phyloP scores from a whole-genome alignment of 306 rosid species.

The Cicer bijugum region DNA sequence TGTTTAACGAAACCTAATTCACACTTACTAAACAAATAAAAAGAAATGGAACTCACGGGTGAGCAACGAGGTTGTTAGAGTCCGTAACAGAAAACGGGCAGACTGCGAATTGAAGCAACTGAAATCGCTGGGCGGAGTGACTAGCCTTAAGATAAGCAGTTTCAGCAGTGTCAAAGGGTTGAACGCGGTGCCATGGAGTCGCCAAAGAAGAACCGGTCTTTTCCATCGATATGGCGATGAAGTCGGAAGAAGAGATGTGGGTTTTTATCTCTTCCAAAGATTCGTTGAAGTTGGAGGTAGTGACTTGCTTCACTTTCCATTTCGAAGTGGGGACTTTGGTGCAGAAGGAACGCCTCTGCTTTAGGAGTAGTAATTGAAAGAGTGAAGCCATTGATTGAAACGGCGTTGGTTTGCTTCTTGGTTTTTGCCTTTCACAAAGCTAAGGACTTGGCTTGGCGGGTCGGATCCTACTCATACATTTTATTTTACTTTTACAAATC shows the following conservation, averaged over 20 bases:
- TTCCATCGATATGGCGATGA: constrained; percentile 70
- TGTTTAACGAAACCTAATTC: neutral
- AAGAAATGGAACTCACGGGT: constrained; percentile 62
- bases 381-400: constrained; percentile 44
- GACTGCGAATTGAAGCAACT: constrained; percentile 79
- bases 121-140: constrained; percentile 74
- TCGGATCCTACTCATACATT: no score
- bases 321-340: constrained; percentile 40
- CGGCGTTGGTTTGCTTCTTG: neutral
- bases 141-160: constrained; percentile 73
- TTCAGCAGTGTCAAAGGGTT: constrained; percentile 67
- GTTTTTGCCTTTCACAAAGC: neutral
- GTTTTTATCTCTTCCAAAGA: constrained; percentile 60
- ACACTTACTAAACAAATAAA: neutral
- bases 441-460: no score
- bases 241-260: constrained; percentile 65
- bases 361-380: constrained; percentile 9
- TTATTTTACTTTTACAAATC: no score
- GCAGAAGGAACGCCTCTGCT: constrained; percentile 58
- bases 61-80: constrained; percentile 60
- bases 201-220: constrained; percentile 70
- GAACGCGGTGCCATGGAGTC: constrained; percentile 68
- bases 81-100: constrained; percentile 74
- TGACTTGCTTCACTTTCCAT: constrained; percentile 80
- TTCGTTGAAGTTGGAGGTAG: constrained; percentile 61